These are phyloP conservation scores for Pseudogymnoascus sp. DNA, from an alignment of 2,329 filamentous ascomycete species.

Conservation along the genomic window DNA sequence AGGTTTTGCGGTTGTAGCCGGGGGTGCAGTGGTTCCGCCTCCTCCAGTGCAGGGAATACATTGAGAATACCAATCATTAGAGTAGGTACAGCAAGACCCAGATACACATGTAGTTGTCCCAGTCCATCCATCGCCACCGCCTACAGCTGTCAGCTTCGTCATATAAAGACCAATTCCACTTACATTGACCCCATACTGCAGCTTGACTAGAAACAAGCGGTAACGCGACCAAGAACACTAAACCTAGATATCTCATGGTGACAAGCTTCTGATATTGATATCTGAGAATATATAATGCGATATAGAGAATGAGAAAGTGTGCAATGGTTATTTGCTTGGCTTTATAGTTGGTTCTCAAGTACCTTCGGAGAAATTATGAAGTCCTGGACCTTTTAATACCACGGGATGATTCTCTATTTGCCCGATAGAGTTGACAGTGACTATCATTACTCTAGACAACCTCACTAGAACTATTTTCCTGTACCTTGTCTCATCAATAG, in stretches of 20 bases:
- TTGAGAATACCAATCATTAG: constrained; percentile 22
- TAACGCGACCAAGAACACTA: not conserved
- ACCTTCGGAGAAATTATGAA: not conserved
- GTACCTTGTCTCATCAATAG: not conserved
- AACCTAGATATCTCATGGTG: not conserved
- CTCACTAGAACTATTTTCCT: not conserved
- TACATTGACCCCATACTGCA: constrained; percentile 9
- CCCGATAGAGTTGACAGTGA: not conserved
- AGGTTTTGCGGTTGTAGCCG: not conserved
- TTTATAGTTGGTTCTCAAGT: not conserved
- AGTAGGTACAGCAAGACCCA: constrained; percentile 20
- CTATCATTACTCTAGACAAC: not conserved
- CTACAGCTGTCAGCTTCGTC: not conserved
- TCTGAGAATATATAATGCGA: not conserved
- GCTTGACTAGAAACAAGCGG: not conserved
- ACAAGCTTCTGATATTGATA: not conserved
- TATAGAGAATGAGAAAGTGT: not conserved
- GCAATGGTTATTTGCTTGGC: not conserved
- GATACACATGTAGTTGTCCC: constrained; percentile 21
- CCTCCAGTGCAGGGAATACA: constrained; percentile 14
- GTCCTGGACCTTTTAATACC: not conserved
- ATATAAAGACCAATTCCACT: not conserved
- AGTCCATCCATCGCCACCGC: constrained; percentile 22
- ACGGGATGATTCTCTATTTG: not conserved
- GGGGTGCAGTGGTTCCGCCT: not conserved